Base-by-base conservation (phyloP, 129 eudicot species). In the Rutidosis leptorrhynchoides region DNA sequence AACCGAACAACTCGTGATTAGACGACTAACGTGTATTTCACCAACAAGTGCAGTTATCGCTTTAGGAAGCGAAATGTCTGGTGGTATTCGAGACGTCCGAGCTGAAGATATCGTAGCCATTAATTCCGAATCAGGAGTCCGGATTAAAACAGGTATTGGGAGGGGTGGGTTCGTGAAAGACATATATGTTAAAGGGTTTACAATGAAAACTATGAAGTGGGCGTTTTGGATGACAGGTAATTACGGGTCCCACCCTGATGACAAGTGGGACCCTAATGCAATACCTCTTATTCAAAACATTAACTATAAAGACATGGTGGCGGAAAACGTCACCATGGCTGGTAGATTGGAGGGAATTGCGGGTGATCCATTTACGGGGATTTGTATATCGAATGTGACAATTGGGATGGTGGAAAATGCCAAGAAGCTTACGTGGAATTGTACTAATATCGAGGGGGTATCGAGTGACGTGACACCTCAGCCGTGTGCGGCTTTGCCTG, bases 21-120 rank as follows among this genome's bases (percentile, higher is more conserved):
- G 91, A 63, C 75, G 98, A 60, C 76, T 92, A 24, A 88, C 95
- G 2, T 92, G 98, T 87, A 85, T 90, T 55, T 90, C 97, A 30
- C 98, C 98, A 17, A 32, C 72, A 30, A 88, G 98, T n/a, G 96
- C 98, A 0, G 87, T 86, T 19, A 85, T 92, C 6, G 96, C 98
- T 4, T 57, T 92, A 16, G 95, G 98, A 17, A 92, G 98, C 12
- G 98, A 92, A 70, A 92, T 92, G 96, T 92, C 98, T 0, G 98
- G 98, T 5, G 98, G 98, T 8, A 89, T 92, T 40, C 60, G 82
- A 60, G 95, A 92, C 22, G 90, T 92, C 5, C 67, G 95, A 35
- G 96, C 89, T 16, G 95, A 92, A 67, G 91, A 88, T 71, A 80
- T 85, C 53, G 27, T 66, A 0, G 96, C 89, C 61, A 82, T 84